Evolutionary conservation across 768 basidiomycete species (phyloP).

Genomic region (Saitozyma podzolica): DNA sequence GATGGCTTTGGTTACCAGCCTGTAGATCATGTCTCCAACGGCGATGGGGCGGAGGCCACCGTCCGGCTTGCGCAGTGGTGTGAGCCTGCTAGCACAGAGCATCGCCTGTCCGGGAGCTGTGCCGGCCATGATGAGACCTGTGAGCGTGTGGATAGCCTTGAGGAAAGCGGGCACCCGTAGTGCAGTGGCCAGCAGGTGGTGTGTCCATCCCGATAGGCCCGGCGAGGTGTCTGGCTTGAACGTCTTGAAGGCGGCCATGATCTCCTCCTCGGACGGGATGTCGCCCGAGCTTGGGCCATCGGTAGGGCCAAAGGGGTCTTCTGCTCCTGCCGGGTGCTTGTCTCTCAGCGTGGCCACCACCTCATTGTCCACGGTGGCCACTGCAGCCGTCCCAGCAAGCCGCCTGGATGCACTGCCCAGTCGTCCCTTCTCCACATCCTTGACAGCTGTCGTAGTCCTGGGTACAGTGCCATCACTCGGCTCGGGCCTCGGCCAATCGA

Average conservation of each 20-base stretch:
- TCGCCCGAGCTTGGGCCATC: no score
- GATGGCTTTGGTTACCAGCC: slow-evolving; percentile 23
- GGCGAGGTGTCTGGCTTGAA: slow-evolving; percentile 12
- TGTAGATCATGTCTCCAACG: slow-evolving; percentile 29
- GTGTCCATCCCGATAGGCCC: slow-evolving; percentile 13
- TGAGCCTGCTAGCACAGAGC: slow-evolving; percentile 18
- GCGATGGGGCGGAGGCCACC: slow-evolving; percentile 33
- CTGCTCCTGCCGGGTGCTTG: no score
- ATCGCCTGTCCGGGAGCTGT: slow-evolving; percentile 13
- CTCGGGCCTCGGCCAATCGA: no score
- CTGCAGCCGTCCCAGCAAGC: no score
- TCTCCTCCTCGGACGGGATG: slow-evolving; percentile 2
- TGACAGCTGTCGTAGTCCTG: no score
- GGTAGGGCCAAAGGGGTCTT: no score
- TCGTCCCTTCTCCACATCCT: no score
- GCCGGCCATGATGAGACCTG: slow-evolving; percentile 1
- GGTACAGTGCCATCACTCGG: no score
- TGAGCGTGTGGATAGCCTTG: background rate
- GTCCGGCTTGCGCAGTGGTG: slow-evolving; percentile 22
- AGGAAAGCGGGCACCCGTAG: background rate
- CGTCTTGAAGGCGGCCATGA: background rate
- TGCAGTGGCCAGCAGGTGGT: slow-evolving; percentile 14
- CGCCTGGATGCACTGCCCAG: no score
- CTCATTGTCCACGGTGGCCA: no score
- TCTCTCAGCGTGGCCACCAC: no score